A percentile compares a stretch with the other conserved stretches of the same genome.
Evolutionary conservation across 2,329 filamentous ascomycete species (phyloP).

Genomic region (Exophiala spinifera): DNA sequence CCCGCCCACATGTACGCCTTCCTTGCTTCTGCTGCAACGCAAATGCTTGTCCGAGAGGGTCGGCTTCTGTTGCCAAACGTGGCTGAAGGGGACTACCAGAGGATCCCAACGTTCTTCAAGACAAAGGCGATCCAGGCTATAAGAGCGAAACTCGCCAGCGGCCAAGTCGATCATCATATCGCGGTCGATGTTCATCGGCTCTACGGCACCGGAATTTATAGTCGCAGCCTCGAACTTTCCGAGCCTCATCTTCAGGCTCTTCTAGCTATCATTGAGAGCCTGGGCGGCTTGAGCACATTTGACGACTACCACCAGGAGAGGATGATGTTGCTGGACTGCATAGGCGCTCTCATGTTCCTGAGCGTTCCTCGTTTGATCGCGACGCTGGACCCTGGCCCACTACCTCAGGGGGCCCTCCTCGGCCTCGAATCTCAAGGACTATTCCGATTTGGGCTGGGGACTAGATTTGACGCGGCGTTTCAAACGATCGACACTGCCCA

Average conservation of each 20-base stretch:
- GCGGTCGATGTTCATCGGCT: slow-evolving; percentile 24
- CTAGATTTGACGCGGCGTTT: slow-evolving; percentile 8
- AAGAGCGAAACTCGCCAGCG: slow-evolving; percentile 12
- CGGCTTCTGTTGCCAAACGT: slow-evolving; percentile 18
- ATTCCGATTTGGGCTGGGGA: slow-evolving; percentile 1
- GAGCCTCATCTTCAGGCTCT: slow-evolving; percentile 25
- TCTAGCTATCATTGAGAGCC: slow-evolving; percentile 20
- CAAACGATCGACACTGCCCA: background rate
- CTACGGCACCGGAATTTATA: slow-evolving; percentile 8
- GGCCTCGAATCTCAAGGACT: slow-evolving; percentile 6
- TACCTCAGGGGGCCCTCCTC: slow-evolving; percentile 7
- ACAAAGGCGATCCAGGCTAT: slow-evolving; percentile 23
- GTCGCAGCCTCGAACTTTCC: slow-evolving; percentile 14
- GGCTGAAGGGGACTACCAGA: slow-evolving; percentile 11
- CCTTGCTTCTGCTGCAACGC: slow-evolving; percentile 17
- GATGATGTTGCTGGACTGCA: slow-evolving; percentile 15
- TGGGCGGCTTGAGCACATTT: slow-evolving; percentile 23
- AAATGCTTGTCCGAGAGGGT: slow-evolving; percentile 22
- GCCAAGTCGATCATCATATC: slow-evolving; percentile 18
- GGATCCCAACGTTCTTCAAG: slow-evolving; percentile 22
- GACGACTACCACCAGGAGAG: slow-evolving; percentile 23
- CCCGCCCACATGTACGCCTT: slow-evolving; percentile 25
- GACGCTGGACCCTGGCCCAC: slow-evolving; percentile 18
- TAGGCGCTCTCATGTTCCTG: slow-evolving; percentile 10
- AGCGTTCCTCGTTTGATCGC: slow-evolving; percentile 12